A percentile compares a stretch with the other conserved stretches of the same genome.
These are phyloP conservation scores for Rhododendron kiyosumense DNA, from an alignment of 148 eudicot genomes.

Conservation along the genomic window DNA sequence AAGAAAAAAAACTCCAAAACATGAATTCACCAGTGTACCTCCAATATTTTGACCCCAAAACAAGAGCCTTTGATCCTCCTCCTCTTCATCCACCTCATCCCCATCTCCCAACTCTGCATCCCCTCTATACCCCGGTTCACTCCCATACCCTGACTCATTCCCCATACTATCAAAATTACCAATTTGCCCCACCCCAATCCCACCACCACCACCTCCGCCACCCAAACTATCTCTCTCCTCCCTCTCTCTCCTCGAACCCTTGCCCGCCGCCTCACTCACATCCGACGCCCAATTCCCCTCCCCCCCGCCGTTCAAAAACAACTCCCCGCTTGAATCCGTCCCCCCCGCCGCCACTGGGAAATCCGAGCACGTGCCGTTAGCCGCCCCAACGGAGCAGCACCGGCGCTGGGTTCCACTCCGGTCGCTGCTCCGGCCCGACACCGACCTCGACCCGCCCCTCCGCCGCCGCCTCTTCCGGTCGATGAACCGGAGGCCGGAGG, in stretches of 20 bases:
- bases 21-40: constrained; percentile 28
- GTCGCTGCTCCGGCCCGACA: constrained; percentile 74
- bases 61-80: constrained; percentile 56
- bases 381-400: constrained; percentile 62
- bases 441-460: constrained; percentile 54
- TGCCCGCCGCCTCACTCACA: constrained; percentile 47
- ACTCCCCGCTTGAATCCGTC: constrained; percentile 89
- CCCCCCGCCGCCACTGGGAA: constrained; percentile 64
- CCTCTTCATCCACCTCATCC: constrained; percentile 83
- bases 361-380: constrained; percentile 74
- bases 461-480: constrained; percentile 43
- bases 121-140: constrained; percentile 85
- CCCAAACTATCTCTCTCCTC: constrained; percentile 37
- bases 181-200: constrained; percentile 32
- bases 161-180: constrained; percentile 43
- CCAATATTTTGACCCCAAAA: constrained; percentile 65
- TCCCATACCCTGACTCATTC: constrained; percentile 79
- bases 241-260: constrained; percentile 41
- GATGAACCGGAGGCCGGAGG: background rate
- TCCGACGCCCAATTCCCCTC: constrained; percentile 69
- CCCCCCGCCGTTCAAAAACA: constrained; percentile 45
- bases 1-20: too few species aligned
- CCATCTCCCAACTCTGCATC: constrained; percentile 82
- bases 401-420: constrained; percentile 54
- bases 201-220: constrained; percentile 16